phyloP scores from a whole-genome alignment of 495 filamentous ascomycete species.

The Aspergillus ellipticus region DNA sequence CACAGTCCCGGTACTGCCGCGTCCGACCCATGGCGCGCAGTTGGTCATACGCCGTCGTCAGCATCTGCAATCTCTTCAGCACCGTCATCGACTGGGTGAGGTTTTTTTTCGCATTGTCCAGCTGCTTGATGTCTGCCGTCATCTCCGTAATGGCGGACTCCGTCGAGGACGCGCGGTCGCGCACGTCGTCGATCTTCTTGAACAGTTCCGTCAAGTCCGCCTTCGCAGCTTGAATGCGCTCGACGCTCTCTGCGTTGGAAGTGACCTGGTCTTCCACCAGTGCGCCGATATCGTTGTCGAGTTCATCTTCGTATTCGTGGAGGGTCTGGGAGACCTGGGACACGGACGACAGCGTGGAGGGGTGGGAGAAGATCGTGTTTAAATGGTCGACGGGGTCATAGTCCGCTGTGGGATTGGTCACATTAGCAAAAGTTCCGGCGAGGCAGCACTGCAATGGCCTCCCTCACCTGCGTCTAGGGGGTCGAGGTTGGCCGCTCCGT shows the following conservation, averaged over 20 bases:
- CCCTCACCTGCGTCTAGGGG: conserved; percentile 43
- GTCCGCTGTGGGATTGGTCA: conserved; percentile 56
- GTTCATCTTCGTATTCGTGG: conserved; percentile 73
- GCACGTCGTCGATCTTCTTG: conserved; percentile 92
- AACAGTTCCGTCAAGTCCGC: conserved; percentile 85
- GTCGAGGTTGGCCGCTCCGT: conserved; percentile 33
- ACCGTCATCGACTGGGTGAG: conserved; percentile 97
- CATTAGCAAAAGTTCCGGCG: conserved; percentile 16
- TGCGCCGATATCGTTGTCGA: conserved; percentile 72
- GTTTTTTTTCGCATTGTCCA: conserved; percentile 95
- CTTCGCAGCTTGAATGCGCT: conserved; percentile 86
- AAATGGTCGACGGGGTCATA: conserved; percentile 94
- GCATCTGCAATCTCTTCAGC: conserved; percentile 94
- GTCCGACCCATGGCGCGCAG: conserved; percentile 77
- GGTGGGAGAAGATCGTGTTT: conserved; percentile 90
- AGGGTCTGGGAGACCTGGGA: conserved; percentile 67
- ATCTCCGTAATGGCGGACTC: conserved; percentile 96
- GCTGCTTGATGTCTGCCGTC: conserved; percentile 98
- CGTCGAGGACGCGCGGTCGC: conserved; percentile 82
- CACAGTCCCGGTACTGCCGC: conserved; percentile 93
- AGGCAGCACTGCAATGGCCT: neutral
- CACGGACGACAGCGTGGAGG: conserved; percentile 79
- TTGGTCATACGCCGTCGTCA: conserved; percentile 97
- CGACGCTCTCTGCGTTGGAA: conserved; percentile 80
- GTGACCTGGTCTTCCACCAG: conserved; percentile 79